Base-by-base conservation (phyloP, 2,329 filamentous ascomycete genomes). In the Waltergamsia citrina region DNA sequence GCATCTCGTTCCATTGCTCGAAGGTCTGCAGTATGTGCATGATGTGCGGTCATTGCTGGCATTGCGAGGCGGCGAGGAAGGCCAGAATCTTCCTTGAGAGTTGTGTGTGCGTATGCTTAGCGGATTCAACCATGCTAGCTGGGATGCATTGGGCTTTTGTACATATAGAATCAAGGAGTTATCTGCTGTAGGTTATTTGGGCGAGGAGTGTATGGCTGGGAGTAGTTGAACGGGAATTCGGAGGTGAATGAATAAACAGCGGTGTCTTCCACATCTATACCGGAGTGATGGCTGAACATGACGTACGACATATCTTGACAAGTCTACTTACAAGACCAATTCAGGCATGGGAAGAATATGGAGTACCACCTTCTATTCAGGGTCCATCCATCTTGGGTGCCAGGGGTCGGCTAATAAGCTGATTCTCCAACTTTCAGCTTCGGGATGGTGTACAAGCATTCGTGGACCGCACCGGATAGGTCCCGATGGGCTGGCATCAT, bases 21-120 rank as follows among this genome's bases (percentile, higher is more conserved):
- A 98, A 62, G 92, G 86, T 14, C 63, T 98, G 51, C 92, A 96
- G 63, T 94, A 96, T 60, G 88, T 92, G 45, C 94, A 90, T 34
- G 92, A 98, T 60, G 90, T 98, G 39, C 75, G 92, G 49, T 88
- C 92, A 32, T 67, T 96, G 42, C 68, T 98, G 51, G 88, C 87
- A 37, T 67, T 98, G 47, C 77, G 90, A 49, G 82, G 88, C 46
- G 92, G 92, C 19, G 87, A 96, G 54, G 75, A 80, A 47, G 77
- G 76, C 4, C 36, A 40, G 29, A 36, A 26, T 16, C 20, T 23
- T 12, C 15, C 16, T 18, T 36, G 26, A 25, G 14, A n/a, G 22
- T n/a, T 24, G 22, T 24, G 8, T n/a, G 8, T n/a, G 22, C 19
- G 17, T 15, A 17, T n/a, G 4, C 17, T 15, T 10, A 15, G n/a